Percentiles rank a stretch among this genome's conserved stretches.
Conservation (phyloP, 257 asterid genomes). For the Salvia hispanica region DNA sequence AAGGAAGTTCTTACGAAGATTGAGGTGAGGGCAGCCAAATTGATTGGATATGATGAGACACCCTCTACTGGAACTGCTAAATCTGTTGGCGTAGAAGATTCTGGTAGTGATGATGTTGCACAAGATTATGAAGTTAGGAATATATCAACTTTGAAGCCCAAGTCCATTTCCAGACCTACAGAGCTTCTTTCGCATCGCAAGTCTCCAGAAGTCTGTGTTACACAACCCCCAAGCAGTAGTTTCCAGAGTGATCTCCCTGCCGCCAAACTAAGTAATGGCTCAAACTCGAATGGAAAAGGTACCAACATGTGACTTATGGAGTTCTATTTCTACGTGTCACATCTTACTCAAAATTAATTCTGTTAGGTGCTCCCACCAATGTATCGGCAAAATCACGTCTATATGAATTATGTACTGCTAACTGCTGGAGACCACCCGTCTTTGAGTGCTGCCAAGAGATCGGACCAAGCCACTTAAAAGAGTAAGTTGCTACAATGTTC, state of each 20-base stretch:
- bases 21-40: constrained; percentile 52
- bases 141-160: constrained; percentile 30
- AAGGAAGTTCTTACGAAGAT: constrained; percentile 60
- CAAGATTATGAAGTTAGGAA: constrained; percentile 41
- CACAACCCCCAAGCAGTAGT: constrained; percentile 32
- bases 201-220: constrained; percentile 36
- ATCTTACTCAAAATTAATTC: constrained; percentile 31
- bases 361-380: constrained; percentile 47
- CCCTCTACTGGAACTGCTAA: constrained; percentile 36
- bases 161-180: constrained; percentile 31
- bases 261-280: constrained; percentile 19
- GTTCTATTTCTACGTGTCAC: constrained; percentile 24
- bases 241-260: constrained; percentile 29
- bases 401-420: constrained; percentile 69
- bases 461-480: constrained; percentile 78
- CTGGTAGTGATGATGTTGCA: constrained; percentile 35
- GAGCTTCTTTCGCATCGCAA: constrained; percentile 25
- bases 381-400: constrained; percentile 68
- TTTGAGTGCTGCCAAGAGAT: constrained; percentile 71
- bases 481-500: constrained; percentile 55
- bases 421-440: constrained; percentile 84
- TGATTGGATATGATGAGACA: constrained; percentile 82
- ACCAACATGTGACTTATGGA: constrained; percentile 21
- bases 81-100: constrained; percentile 33
- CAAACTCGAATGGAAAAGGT: constrained; percentile 53